Conservation (phyloP, 345 rosid species). For the Euclidium syriacum region DNA sequence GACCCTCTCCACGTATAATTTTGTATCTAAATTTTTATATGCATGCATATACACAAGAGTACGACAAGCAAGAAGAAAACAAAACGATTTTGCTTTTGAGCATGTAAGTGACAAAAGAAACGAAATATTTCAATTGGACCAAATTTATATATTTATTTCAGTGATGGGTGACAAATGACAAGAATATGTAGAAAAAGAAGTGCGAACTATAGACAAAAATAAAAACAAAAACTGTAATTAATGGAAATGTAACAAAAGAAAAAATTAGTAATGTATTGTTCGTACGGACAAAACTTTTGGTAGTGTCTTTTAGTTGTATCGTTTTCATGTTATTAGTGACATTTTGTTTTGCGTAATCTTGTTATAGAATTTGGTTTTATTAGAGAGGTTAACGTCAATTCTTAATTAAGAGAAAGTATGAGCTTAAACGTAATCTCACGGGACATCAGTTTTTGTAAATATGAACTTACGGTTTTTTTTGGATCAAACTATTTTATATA, state of each 20-base stretch:
- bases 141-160: not conserved
- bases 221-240: not conserved
- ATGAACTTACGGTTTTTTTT: too few relatives aligned
- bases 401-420: too few relatives aligned
- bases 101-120: constrained; percentile 8
- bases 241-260: not conserved
- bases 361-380: too few relatives aligned
- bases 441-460: too few relatives aligned
- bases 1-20: not conserved
- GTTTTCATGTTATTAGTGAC: not conserved
- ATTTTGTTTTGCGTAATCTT: too few relatives aligned
- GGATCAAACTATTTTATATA: too few relatives aligned
- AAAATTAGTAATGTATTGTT: not conserved
- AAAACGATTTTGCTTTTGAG: constrained; percentile 20
- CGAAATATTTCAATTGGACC: not conserved
- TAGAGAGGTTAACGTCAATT: too few relatives aligned
- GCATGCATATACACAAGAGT: constrained; percentile 13
- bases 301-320: not conserved
- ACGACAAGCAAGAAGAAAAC: constrained; percentile 26
- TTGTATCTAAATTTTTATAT: not conserved
- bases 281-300: not conserved
- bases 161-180: constrained; percentile 20
- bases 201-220: not conserved
- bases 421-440: too few relatives aligned
- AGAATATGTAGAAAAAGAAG: not conserved